Percentiles rank a stretch among this genome's conserved stretches.
Conservation (phyloP, 768 basidiomycete genomes). For the Harrya chromipes region DNA sequence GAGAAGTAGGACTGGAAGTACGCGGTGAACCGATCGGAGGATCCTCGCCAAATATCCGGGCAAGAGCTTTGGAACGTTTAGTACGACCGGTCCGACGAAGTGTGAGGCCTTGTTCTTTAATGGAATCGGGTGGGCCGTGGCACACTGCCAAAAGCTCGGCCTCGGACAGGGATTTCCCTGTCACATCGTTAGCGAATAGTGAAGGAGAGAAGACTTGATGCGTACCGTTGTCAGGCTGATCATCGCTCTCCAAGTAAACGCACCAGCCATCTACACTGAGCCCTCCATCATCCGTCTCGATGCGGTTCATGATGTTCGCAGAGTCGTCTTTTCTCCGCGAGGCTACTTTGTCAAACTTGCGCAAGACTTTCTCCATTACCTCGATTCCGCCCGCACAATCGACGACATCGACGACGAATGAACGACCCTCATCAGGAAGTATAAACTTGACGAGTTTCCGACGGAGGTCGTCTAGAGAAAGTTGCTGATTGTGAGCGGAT, state of each 20-base stretch:
- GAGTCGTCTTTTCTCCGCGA: constrained; percentile 41
- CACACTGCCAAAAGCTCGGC: constrained; percentile 80
- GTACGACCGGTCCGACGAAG: constrained; percentile 54
- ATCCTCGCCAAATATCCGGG: constrained; percentile 47
- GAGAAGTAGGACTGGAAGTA: constrained; percentile 37
- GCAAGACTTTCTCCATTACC: constrained; percentile 83
- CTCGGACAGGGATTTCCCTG: constrained; percentile 78
- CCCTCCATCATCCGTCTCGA: constrained; percentile 70
- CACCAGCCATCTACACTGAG: constrained; percentile 89
- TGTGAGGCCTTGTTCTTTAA: constrained; percentile 74
- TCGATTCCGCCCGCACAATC: constrained; percentile 82
- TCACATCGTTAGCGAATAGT: background rate
- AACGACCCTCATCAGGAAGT: constrained; percentile 76
- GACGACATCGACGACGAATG: constrained; percentile 75
- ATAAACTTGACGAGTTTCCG: constrained; percentile 87
- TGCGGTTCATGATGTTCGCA: constrained; percentile 46
- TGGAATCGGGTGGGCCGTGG: constrained; percentile 72
- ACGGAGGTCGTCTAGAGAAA: constrained; percentile 74
- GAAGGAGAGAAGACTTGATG: background rate
- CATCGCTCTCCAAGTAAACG: constrained; percentile 64
- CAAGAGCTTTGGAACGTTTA: constrained; percentile 42
- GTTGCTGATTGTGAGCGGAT: constrained; percentile 37
- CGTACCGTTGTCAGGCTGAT: constrained; percentile 53
- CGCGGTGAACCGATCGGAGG: constrained; percentile 28
- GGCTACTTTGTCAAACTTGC: constrained; percentile 76